A percentile compares a stretch with the other conserved stretches of the same genome.
phyloP scores from a whole-genome alignment of 305 asterid genomes.

The Withania somnifera region DNA sequence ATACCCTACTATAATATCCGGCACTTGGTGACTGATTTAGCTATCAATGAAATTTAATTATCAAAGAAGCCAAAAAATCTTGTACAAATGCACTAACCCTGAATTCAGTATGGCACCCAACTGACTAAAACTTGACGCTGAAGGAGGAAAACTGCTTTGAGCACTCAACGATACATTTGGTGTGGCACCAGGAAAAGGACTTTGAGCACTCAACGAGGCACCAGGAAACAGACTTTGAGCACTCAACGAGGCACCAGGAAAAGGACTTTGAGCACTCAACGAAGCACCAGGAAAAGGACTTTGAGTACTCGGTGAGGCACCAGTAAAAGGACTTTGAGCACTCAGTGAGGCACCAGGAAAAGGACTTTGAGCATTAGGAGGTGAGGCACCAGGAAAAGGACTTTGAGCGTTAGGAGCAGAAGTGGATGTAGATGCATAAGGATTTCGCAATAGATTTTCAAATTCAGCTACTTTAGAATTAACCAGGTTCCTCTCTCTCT shows the following conservation, averaged over 20 bases:
- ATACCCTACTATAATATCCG: too few species aligned
- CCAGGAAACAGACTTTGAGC: constrained; percentile 27
- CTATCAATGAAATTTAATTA: neutral
- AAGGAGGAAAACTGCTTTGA: constrained; percentile 35
- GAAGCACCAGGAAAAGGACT: too few species aligned
- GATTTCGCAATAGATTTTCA: constrained; percentile 50
- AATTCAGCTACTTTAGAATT: constrained; percentile 62
- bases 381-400: constrained; percentile 10
- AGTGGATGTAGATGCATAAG: constrained; percentile 27
- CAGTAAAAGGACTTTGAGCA: constrained; percentile 30
- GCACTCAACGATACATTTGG: constrained; percentile 17
- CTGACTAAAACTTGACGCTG: constrained; percentile 61
- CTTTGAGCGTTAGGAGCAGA: constrained; percentile 32
- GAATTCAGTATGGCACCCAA: constrained; percentile 40
- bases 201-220: constrained; percentile 22
- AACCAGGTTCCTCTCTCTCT: constrained; percentile 61
- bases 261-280: constrained; percentile 21
- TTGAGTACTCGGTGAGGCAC: constrained; percentile 7
- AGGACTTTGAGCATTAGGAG: constrained; percentile 28
- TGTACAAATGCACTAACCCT: constrained; percentile 27
- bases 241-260: constrained; percentile 8
- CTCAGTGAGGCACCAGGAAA: constrained; percentile 15
- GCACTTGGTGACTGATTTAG: too few species aligned
- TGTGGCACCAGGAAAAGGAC: constrained; percentile 7
- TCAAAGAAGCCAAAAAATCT: neutral